Percentiles rank a stretch among this genome's conserved stretches.
Conservation (phyloP, 1,284 basidiomycete genomes). For the Coniophora puteana region DNA sequence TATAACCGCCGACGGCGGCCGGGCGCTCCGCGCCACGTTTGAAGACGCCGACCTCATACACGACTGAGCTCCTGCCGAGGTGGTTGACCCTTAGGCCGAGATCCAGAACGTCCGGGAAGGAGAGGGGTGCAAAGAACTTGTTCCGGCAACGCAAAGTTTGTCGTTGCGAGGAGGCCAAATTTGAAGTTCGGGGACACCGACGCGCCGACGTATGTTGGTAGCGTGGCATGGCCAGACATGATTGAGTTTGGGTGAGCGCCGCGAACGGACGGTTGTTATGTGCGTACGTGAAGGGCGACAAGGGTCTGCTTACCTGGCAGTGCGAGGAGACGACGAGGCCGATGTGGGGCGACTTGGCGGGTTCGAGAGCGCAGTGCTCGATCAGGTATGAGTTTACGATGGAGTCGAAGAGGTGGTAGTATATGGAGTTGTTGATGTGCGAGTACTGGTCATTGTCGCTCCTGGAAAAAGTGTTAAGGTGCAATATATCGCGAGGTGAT, state of each 20-base stretch:
- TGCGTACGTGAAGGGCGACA: background rate
- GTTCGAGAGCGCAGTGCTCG: conserved; percentile 49
- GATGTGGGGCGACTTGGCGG: conserved; percentile 48
- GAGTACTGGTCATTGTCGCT: conserved; percentile 81
- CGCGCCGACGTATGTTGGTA: background rate
- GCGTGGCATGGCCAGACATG: background rate
- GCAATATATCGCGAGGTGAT: background rate
- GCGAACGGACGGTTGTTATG: too few relatives aligned
- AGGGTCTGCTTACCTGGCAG: conserved; percentile 45
- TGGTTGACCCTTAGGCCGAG: conserved; percentile 62
- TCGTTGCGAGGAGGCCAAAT: background rate
- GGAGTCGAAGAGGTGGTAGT: conserved; percentile 76
- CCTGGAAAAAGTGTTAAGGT: conserved; percentile 35
- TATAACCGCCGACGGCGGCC: conserved; percentile 72
- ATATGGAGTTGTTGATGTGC: conserved; percentile 76
- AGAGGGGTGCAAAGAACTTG: conserved; percentile 66
- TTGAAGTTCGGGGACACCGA: background rate
- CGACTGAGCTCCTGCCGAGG: conserved; percentile 67
- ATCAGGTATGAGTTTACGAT: conserved; percentile 73
- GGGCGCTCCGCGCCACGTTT: conserved; percentile 41
- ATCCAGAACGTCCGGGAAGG: conserved; percentile 65
- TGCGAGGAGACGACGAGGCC: conserved; percentile 72
- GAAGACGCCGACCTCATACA: conserved; percentile 75
- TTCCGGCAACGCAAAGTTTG: conserved; percentile 9
- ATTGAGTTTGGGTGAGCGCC: too few relatives aligned